Evolutionary conservation across 805 yeast genomes (phyloP).

Genomic region (Myxozyma kluyveri): DNA sequence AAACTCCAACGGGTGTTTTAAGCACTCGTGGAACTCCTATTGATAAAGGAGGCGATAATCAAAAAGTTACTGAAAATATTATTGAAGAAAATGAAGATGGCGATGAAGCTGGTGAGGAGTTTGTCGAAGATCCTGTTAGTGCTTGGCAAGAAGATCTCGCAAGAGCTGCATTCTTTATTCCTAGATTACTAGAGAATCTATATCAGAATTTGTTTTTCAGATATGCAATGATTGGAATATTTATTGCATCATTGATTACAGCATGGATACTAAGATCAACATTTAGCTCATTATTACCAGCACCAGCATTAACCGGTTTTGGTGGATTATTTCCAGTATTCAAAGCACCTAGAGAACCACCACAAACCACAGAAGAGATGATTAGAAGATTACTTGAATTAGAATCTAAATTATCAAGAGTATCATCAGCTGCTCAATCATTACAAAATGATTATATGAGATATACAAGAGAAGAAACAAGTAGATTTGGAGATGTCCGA

Average conservation of each 20-base stretch:
- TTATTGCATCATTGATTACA: too few relatives aligned
- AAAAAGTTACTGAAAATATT: not conserved
- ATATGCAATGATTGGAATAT: too few relatives aligned
- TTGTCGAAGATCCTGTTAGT: not conserved
- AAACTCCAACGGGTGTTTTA: too few relatives aligned
- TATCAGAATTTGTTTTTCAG: too few relatives aligned
- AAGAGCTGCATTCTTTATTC: constrained; percentile 1
- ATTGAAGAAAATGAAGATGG: not conserved
- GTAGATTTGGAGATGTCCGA: not conserved
- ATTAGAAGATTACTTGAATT: constrained; percentile 12
- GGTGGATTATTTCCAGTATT: constrained; percentile 2
- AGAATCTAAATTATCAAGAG: constrained; percentile 8
- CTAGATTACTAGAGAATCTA: constrained; percentile 3
- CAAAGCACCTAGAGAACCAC: constrained; percentile 7
- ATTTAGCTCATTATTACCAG: too few relatives aligned
- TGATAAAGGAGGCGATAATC: not conserved
- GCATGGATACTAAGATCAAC: too few relatives aligned
- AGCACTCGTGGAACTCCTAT: too few relatives aligned
- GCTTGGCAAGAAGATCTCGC: not conserved
- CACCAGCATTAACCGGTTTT: too few relatives aligned
- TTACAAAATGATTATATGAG: constrained; percentile 9
- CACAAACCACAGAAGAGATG: constrained; percentile 11
- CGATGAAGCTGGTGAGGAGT: not conserved
- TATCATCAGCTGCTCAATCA: constrained; percentile 5
- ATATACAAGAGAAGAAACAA: not conserved